Conservation (phyloP, 306 rosid species). For the Cucumis hystrix region DNA sequence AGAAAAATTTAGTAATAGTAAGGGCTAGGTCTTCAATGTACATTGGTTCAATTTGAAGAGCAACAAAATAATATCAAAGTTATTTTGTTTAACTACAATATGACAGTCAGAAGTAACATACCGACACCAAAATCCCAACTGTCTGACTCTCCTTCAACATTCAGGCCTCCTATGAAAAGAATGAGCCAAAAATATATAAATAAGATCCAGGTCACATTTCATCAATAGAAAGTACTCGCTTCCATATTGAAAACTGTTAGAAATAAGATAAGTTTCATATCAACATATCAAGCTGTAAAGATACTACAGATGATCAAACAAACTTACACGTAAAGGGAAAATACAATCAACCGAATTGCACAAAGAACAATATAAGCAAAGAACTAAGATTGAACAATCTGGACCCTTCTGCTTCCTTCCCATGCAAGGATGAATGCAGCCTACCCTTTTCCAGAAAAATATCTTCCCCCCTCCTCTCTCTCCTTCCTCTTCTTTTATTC, state of each 20-base stretch:
- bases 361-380: no score
- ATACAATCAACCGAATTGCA: no score
- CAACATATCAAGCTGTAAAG: not conserved
- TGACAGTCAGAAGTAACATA: constrained; percentile 19
- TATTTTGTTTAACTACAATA: not conserved
- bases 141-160: constrained; percentile 96
- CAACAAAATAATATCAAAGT: not conserved
- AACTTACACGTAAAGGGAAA: no score
- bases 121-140: constrained; percentile 96
- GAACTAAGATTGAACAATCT: no score
- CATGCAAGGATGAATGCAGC: no score
- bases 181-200: not conserved
- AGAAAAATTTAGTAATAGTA: not conserved
- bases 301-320: no score
- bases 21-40: not conserved
- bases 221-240: not conserved
- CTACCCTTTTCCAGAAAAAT: no score
- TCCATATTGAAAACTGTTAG: not conserved
- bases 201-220: not conserved
- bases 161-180: constrained; percentile 57
- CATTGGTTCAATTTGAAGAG: not conserved
- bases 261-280: not conserved
- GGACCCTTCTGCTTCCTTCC: no score
- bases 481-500: no score
- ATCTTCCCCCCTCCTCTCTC: no score